Conservation (phyloP, 176 grass and related monocot species). For the Ensete ventricosum region DNA sequence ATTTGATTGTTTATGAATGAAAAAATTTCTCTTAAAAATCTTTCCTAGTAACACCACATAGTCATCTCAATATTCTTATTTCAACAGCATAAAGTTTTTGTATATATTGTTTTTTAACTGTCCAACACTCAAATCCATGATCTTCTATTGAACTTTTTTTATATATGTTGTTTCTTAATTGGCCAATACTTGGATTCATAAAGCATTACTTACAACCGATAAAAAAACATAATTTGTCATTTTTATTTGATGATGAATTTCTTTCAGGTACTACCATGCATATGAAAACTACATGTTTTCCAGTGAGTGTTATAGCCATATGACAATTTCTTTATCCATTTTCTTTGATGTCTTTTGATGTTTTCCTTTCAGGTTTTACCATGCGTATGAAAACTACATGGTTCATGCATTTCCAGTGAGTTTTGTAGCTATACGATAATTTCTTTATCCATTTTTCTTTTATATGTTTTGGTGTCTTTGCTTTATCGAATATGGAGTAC, state of each 20-base stretch:
- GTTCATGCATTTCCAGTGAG: constrained; percentile 84
- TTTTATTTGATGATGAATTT: background rate
- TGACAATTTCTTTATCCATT: constrained; percentile 7
- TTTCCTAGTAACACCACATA: no score
- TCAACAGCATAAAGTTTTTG: no score
- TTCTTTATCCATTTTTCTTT: constrained; percentile 12
- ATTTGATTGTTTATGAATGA: no score
- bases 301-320: constrained; percentile 36
- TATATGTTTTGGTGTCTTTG: background rate
- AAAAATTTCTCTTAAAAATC: no score
- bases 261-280: constrained; percentile 96
- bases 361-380: constrained; percentile 79
- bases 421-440: constrained; percentile 12
- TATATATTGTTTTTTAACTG: no score
- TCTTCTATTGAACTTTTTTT: no score
- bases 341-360: constrained; percentile 21
- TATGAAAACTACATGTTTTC: constrained; percentile 99
- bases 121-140: no score
- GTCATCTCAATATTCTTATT: no score
- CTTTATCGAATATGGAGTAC: background rate
- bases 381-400: constrained; percentile 99
- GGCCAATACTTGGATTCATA: no score
- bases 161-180: no score
- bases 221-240: background rate
- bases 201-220: background rate